These are phyloP conservation scores for Nothophaeocryptopus gaeumannii DNA, from an alignment of 2,329 filamentous ascomycete genomes.

Conservation along the genomic window DNA sequence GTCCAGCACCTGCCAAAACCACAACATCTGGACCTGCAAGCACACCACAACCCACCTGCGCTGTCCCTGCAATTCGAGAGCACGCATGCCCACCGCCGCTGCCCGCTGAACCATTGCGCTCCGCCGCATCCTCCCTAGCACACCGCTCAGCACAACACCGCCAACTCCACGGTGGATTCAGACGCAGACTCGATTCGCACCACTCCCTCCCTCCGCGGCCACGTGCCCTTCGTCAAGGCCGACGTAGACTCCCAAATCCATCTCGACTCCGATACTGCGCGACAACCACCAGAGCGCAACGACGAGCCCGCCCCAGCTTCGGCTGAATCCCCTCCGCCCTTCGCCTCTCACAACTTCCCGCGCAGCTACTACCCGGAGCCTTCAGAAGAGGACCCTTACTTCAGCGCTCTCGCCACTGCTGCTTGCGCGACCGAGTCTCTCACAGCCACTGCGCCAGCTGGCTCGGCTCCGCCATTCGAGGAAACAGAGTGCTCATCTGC, in stretches of 20 bases:
- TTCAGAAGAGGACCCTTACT: conserved; percentile 46
- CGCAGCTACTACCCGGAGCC: conserved; percentile 58
- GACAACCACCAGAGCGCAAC: conserved; percentile 18
- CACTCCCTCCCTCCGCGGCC: conserved; percentile 33
- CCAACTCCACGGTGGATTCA: conserved; percentile 32
- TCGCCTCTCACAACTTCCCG: conserved; percentile 62
- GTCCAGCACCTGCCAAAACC: too few species aligned
- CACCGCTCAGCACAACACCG: conserved; percentile 5
- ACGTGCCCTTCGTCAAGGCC: conserved; percentile 25
- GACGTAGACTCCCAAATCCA: conserved; percentile 33
- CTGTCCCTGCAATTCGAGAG: too few species aligned
- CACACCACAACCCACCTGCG: too few species aligned
- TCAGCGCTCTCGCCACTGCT: conserved; percentile 36
- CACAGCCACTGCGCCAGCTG: conserved; percentile 47
- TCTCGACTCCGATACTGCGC: conserved; percentile 20
- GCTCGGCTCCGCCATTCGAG: conserved; percentile 49
- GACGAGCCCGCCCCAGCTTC: conserved; percentile 34
- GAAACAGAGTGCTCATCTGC: conserved; percentile 39
- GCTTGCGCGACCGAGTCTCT: conserved; percentile 38
- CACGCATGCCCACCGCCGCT: neutral
- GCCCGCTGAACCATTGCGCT: neutral
- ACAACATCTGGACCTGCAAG: too few species aligned
- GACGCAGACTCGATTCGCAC: conserved; percentile 34
- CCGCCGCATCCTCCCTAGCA: neutral
- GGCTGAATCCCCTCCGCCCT: conserved; percentile 60